These are phyloP conservation scores for Solanum hybrid DNA, from an alignment of 305 asterid genomes.

Conservation along the genomic window DNA sequence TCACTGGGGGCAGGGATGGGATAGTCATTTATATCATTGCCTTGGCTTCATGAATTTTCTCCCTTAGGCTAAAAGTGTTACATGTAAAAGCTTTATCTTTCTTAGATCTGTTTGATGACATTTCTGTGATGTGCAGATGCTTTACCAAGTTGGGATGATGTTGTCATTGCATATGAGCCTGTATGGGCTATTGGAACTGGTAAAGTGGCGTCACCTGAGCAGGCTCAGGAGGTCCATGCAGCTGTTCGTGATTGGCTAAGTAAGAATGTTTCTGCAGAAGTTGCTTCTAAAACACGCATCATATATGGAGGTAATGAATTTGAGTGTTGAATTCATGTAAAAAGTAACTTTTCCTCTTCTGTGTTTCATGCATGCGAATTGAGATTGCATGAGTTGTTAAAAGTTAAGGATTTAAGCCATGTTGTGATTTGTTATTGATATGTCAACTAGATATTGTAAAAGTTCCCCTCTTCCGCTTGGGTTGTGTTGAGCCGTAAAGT, in stretches of 20 bases:
- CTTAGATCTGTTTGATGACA: not conserved
- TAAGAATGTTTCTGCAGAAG: constrained; percentile 76
- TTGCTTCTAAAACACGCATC: constrained; percentile 79
- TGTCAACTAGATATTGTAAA: not conserved
- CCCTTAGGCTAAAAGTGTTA: not conserved
- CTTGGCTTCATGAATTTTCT: not conserved
- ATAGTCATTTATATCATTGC: not conserved
- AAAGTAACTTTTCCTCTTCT: not conserved
- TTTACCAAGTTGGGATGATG: constrained; percentile 76
- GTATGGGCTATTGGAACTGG: constrained; percentile 99
- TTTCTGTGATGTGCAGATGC: constrained; percentile 45
- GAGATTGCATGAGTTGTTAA: not conserved
- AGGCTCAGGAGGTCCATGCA: constrained; percentile 90
- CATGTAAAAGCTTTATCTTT: not conserved
- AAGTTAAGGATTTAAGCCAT: not conserved
- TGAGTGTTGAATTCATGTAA: not conserved
- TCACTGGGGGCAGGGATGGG: not conserved
- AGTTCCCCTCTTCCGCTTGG: not conserved
- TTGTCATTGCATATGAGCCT: constrained; percentile 85
- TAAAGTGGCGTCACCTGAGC: constrained; percentile 92
- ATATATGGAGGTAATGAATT: constrained; percentile 70
- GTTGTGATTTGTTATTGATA: not conserved
- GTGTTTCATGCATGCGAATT: not conserved
- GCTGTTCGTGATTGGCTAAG: constrained; percentile 90
- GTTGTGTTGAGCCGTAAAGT: not conserved